Evolutionary conservation across 73 alveolate species (phyloP), one percentile per base, ranked within the genome.

Genomic region (Durusdinium trenchii): DNA sequence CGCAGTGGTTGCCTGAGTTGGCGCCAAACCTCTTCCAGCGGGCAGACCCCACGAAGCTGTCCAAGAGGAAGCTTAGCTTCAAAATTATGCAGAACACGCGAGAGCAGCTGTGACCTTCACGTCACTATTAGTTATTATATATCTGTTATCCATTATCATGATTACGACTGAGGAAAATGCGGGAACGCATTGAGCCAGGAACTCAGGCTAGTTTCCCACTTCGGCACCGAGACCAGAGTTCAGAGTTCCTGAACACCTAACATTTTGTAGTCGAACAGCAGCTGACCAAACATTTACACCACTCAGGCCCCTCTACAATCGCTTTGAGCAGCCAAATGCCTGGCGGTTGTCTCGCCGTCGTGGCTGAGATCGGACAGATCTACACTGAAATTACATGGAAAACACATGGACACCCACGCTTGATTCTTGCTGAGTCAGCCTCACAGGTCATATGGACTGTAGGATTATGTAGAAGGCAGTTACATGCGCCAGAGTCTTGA

Each of bases 301-400:
- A 26, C 95, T 36, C 54, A 89, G 96, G 96, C 96, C 99, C 9
- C 99, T 99, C 87, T 99, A 99, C 99, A 99, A 99, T 99, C 99
- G 99, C 98, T 99, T 96, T 99, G 99, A 99, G 99, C 99, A 99
- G 98, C 99, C 99, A 20, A 99, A 99, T 98, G 99, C 99, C n/a
- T 99, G 99, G 99, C 99, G 99, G 94, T 99, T 99, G 62, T 99
- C 99, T 30, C 99, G 99, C 99, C 99, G 99, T 98, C 99, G 99
- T 95, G 99, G 99, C 71, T 99, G 99, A 99, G 51, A 52, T 78
- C n/a, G 16, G 40, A 18, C 86, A 20, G 91, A 48, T 30, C 3
- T 1, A n/a, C n/a, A n/a, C n/a, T n/a, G n/a, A n/a, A n/a, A n/a
- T n/a, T n/a, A n/a, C n/a, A n/a, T n/a, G n/a, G n/a, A n/a, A n/a